Evolutionary conservation across 1,284 basidiomycete genomes (phyloP).

Genomic region (Schizophyllum amplum): DNA sequence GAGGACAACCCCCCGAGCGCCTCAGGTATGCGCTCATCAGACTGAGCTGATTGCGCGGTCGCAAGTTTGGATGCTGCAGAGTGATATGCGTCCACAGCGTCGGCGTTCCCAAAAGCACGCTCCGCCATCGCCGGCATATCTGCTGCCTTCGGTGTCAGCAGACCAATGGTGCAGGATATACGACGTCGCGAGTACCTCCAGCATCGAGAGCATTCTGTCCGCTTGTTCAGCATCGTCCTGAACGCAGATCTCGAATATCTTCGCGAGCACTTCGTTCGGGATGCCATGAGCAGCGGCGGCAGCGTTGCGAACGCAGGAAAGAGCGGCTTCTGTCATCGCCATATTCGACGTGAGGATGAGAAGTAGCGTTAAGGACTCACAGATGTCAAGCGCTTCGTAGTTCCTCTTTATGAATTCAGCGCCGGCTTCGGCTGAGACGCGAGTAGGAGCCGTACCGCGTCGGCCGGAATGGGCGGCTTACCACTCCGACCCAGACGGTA

Average conservation of each 20-base stretch:
- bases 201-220: neutral
- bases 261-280: neutral
- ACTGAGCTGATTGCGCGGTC: neutral
- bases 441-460: too few species aligned
- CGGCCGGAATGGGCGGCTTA: too few species aligned
- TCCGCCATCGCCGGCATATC: neutral
- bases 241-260: neutral
- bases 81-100: neutral
- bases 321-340: too few species aligned
- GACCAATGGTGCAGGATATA: too few species aligned
- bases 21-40: neutral
- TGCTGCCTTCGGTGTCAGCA: too few species aligned
- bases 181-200: neutral
- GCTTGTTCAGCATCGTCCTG: neutral
- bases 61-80: neutral
- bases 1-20: neutral
- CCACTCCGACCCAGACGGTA: too few species aligned
- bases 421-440: too few species aligned
- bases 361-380: too few species aligned
- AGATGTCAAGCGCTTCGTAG: neutral
- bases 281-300: too few species aligned
- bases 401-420: neutral
- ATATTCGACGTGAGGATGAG: too few species aligned
- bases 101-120: neutral
- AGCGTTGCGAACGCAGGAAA: too few species aligned